Conservation (phyloP, 371 early-diverging fungal species). For the Apophysomyces elegans region DNA sequence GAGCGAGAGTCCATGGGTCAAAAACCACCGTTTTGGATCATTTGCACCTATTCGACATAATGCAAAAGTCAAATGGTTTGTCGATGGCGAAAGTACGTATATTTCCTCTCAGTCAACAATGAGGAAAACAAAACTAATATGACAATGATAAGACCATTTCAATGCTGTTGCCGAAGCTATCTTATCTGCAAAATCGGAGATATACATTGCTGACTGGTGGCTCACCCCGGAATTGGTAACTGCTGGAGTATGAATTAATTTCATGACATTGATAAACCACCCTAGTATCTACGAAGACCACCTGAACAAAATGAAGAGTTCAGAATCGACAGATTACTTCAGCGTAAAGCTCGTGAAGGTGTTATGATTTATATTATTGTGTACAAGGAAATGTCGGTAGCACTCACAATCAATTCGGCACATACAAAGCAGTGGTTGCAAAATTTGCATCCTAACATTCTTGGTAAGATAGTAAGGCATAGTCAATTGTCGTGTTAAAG, state of each 20-base stretch:
- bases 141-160: slow-evolving; percentile 70
- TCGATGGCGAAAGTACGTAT: slow-evolving; percentile 73
- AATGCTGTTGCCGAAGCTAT: slow-evolving; percentile 82
- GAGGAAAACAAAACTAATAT: neutral
- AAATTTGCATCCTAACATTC: slow-evolving; percentile 80
- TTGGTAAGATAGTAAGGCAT: slow-evolving; percentile 50
- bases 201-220: slow-evolving; percentile 96
- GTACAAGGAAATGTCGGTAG: slow-evolving; percentile 88
- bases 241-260: neutral
- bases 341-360: slow-evolving; percentile 86
- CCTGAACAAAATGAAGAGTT: slow-evolving; percentile 74
- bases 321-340: slow-evolving; percentile 82
- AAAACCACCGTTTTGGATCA: slow-evolving; percentile 71
- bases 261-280: neutral
- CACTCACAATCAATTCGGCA: slow-evolving; percentile 79
- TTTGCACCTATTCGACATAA: slow-evolving; percentile 81
- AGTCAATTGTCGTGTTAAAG: neutral
- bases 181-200: slow-evolving; percentile 73
- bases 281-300: slow-evolving; percentile 79
- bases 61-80: slow-evolving; percentile 77
- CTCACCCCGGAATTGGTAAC: slow-evolving; percentile 77
- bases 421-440: slow-evolving; percentile 84
- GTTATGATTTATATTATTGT: slow-evolving; percentile 89
- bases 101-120: slow-evolving; percentile 4
- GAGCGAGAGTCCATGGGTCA: slow-evolving; percentile 72